phyloP scores from a whole-genome alignment of 179 eudicot species.

The Heliamphora pulchella region DNA sequence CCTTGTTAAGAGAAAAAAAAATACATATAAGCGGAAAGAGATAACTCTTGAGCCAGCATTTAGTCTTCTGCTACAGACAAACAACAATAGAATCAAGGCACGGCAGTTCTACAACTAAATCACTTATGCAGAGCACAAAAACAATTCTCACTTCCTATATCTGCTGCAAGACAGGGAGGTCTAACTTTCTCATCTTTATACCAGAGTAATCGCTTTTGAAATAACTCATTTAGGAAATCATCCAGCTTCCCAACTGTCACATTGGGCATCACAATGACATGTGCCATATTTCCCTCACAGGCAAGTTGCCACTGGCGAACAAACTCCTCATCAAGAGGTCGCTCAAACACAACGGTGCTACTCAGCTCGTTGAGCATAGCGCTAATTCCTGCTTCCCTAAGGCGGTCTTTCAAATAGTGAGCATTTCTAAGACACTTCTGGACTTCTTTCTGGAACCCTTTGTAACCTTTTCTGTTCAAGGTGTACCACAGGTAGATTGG shows the following conservation, averaged over 20 bases:
- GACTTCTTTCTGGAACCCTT: constrained; percentile 82
- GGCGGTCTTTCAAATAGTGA: constrained; percentile 64
- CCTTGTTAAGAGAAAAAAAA: neutral
- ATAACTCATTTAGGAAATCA: constrained; percentile 46
- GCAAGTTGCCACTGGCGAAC: constrained; percentile 77
- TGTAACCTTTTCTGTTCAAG: constrained; percentile 67
- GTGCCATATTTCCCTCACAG: constrained; percentile 73
- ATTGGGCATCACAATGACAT: constrained; percentile 74
- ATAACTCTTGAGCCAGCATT: neutral
- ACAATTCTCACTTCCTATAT: constrained; percentile 54
- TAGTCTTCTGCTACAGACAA: neutral
- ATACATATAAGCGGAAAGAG: constrained; percentile 5
- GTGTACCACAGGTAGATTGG: constrained; percentile 84
- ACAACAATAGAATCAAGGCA: neutral
- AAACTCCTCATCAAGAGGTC: constrained; percentile 70
- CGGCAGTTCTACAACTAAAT: neutral
- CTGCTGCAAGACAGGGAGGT: constrained; percentile 68
- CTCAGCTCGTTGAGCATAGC: constrained; percentile 87
- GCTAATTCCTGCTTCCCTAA: constrained; percentile 56
- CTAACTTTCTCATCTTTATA: constrained; percentile 42
- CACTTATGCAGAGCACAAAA: constrained; percentile 49
- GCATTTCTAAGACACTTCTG: constrained; percentile 80
- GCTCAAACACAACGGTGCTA: constrained; percentile 82
- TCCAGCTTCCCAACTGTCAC: constrained; percentile 61
- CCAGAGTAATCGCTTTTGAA: constrained; percentile 48